phyloP scores from a whole-genome alignment of 1,139 yeast species.

The Sugiyamaella castrensis region DNA sequence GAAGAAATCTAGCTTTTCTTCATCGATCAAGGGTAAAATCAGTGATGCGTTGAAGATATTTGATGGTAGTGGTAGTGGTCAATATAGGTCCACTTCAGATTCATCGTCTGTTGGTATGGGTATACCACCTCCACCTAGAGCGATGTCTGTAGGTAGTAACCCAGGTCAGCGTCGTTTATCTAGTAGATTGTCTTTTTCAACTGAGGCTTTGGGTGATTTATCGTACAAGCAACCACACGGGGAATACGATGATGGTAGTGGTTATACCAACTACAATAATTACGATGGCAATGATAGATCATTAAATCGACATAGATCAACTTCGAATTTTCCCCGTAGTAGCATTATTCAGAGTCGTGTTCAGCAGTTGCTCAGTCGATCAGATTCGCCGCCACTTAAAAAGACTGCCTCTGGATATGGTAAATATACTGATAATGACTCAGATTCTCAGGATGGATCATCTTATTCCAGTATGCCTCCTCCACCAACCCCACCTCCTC shows the following conservation, averaged over 20 bases:
- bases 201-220: conserved; percentile 23
- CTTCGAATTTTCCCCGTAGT: neutral
- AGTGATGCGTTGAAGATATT: conserved; percentile 36
- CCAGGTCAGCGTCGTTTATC: conserved; percentile 4
- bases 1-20: conserved; percentile 30
- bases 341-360: conserved; percentile 58
- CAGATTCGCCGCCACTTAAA: conserved; percentile 47
- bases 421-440: conserved; percentile 51
- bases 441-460: neutral
- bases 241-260: neutral
- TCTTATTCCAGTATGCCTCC: conserved; percentile 1
- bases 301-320: neutral
- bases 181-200: conserved; percentile 22
- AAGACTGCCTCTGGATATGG: conserved; percentile 79
- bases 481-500: conserved; percentile 9
- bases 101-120: conserved; percentile 4
- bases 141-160: conserved; percentile 13
- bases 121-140: conserved; percentile 18
- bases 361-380: conserved; percentile 52
- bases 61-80: conserved; percentile 18
- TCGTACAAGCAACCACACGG: neutral
- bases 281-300: neutral
- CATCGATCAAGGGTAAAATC: conserved; percentile 26
- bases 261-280: too few relatives aligned
- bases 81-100: conserved; percentile 7